Evolutionary conservation across 176 grass and related monocot genomes (phyloP).

Genomic region (Aegilops umbellulata): DNA sequence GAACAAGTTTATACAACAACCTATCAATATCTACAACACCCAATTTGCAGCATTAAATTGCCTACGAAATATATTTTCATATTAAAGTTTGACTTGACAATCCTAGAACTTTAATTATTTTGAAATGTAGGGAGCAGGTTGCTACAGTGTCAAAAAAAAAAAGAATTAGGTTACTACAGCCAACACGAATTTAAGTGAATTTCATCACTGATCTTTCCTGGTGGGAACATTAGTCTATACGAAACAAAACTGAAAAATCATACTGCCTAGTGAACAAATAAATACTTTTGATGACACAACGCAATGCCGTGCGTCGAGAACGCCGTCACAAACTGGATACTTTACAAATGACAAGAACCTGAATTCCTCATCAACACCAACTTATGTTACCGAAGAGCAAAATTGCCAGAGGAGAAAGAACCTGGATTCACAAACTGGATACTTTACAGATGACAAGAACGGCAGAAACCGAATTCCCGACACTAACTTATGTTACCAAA

Average conservation of each 20-base stretch:
- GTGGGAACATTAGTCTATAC: background rate
- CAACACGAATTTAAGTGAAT: background rate
- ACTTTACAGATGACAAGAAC: slow-evolving; percentile 36
- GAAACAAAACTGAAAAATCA: background rate
- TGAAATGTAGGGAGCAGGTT: too few species aligned
- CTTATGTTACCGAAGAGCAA: slow-evolving; percentile 28
- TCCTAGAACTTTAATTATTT: too few species aligned
- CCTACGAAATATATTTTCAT: too few species aligned
- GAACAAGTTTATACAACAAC: too few species aligned
- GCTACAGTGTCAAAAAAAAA: too few species aligned
- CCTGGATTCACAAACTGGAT: slow-evolving; percentile 12
- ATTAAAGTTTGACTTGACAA: too few species aligned
- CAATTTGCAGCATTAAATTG: too few species aligned
- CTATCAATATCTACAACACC: too few species aligned
- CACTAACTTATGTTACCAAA: slow-evolving; percentile 34
- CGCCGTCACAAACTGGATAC: slow-evolving; percentile 12
- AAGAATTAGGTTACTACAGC: background rate
- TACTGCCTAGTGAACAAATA: background rate
- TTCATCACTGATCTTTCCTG: background rate
- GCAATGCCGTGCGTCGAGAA: background rate
- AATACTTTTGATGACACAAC: slow-evolving; percentile 16
- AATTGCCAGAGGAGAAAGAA: background rate
- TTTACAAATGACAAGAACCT: slow-evolving; percentile 31
- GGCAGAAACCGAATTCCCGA: background rate
- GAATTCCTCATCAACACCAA: background rate